Percentiles rank a stretch among this genome's conserved stretches.
These are phyloP conservation scores for Amaranthus cruentus DNA, from an alignment of 148 eudicot species.

Conservation along the genomic window DNA sequence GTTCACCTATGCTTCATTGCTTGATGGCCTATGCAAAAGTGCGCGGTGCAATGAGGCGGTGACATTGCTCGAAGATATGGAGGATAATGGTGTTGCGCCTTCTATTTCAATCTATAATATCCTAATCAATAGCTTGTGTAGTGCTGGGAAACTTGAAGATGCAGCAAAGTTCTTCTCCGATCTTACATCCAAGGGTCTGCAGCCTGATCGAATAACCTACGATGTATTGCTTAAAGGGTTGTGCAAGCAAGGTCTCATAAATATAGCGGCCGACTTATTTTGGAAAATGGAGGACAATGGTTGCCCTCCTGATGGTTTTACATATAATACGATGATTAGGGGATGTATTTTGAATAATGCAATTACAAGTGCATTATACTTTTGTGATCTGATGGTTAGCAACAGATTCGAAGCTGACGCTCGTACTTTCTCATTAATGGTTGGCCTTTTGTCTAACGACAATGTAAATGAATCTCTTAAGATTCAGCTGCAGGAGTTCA, in stretches of 20 bases:
- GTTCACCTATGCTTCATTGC: slow-evolving; percentile 11
- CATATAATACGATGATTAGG: slow-evolving; percentile 12
- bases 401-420: slow-evolving; percentile 10
- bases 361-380: slow-evolving; percentile 1
- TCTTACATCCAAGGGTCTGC: slow-evolving; percentile 3
- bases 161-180: slow-evolving; percentile 1
- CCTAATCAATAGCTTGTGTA: slow-evolving; percentile 16
- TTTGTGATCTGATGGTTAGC: slow-evolving; percentile 8
- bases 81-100: slow-evolving; percentile 1
- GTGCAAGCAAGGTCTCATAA: slow-evolving; percentile 13
- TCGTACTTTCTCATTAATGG: background rate
- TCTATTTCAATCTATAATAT: slow-evolving; percentile 9
- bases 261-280: background rate
- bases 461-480: background rate
- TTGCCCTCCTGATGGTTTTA: background rate
- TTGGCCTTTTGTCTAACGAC: background rate
- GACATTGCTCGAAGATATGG: slow-evolving; percentile 1
- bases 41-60: slow-evolving; percentile 14
- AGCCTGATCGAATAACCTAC: background rate
- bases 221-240: slow-evolving; percentile 6
- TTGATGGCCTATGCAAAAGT: slow-evolving; percentile 23
- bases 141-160: slow-evolving; percentile 8
- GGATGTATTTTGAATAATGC: background rate
- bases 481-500: background rate
- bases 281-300: slow-evolving; percentile 2